Base-by-base conservation (phyloP, 2,329 filamentous ascomycete species). In the Fusarium virguliforme region DNA sequence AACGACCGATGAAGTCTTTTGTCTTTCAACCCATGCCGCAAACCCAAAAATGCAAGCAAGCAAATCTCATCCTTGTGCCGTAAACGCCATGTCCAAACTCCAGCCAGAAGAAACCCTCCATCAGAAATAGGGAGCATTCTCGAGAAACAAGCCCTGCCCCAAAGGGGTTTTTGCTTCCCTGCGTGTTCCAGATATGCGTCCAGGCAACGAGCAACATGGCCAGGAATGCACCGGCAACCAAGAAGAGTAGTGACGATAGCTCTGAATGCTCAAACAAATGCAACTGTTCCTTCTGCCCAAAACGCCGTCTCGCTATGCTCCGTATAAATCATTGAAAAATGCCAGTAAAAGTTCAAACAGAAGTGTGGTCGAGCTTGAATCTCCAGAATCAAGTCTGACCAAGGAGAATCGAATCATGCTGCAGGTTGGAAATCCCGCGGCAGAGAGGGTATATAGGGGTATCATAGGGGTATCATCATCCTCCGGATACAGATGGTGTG, bases 281-380 rank as follows among this genome's bases (percentile, higher is more conserved):
- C 55, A 75, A 68, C 72, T 67, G 54, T 62, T 63, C 62, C 67
- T 67, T 71, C 74, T 71, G 68, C 70, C 74, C 73, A 64, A 64
- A 79, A 83, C 81, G 78, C 81, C 81, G 62, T 71, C 67, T 80
- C 81, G 81, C 81, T 83, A 83, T 83, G 81, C 81, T 80, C 77
- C 77, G 51, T 76, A 71, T 18, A 76, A 73, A 76, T 72, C 72
- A 69, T 74, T 57, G 59, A 56, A 70, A 68, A 71, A 68, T 73
- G 70, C 59, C 50, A 68, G 41, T 60, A 67, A 74, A 69, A 72
- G 69, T 64, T 53, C 72, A 72, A 74, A 65, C 40, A 60, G 38
- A 61, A 71, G 60, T 51, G 32, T 67, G 22, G 43, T 60, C 68
- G 62, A 65, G 63, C 68, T 66, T 40, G 41, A 64, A 28, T 72